phyloP scores from a whole-genome alignment of 106 monocot genomes.

The Xerophyta viscosa region DNA sequence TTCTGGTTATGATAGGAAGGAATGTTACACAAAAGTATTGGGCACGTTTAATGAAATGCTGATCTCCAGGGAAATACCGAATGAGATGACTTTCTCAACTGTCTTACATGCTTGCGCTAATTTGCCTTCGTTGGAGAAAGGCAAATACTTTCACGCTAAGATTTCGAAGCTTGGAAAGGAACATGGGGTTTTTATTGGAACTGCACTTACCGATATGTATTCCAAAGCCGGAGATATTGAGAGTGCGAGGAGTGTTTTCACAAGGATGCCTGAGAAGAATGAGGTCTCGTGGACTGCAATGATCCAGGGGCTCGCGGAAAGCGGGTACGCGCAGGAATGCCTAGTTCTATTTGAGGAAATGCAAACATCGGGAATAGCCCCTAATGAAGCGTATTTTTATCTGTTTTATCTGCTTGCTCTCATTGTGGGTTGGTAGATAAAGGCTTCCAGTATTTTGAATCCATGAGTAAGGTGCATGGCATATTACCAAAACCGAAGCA shows the following conservation, averaged over 20 bases:
- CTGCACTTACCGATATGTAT: slow-evolving; percentile 65
- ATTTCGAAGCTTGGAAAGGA: slow-evolving; percentile 39
- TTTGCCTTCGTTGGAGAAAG: slow-evolving; percentile 37
- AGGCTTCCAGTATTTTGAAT: slow-evolving; percentile 45
- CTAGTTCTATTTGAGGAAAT: slow-evolving; percentile 38
- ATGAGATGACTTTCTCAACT: slow-evolving; percentile 46
- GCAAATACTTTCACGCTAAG: slow-evolving; percentile 36
- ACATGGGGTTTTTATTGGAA: slow-evolving; percentile 32
- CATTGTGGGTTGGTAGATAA: slow-evolving; percentile 41
- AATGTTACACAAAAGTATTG: slow-evolving; percentile 14
- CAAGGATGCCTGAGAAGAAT: slow-evolving; percentile 45
- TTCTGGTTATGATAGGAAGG: slow-evolving; percentile 42
- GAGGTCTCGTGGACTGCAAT: slow-evolving; percentile 60
- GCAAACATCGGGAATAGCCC: slow-evolving; percentile 13
- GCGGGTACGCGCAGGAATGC: slow-evolving; percentile 46
- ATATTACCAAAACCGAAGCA: slow-evolving; percentile 35
- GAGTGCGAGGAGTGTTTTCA: slow-evolving; percentile 32
- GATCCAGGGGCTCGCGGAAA: slow-evolving; percentile 55
- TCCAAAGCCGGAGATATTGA: slow-evolving; percentile 60
- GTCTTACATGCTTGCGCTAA: slow-evolving; percentile 46
- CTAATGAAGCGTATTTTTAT: slow-evolving; percentile 35
- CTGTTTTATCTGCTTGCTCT: slow-evolving; percentile 46
- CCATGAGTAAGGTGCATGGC: slow-evolving; percentile 34
- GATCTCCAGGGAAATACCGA: slow-evolving; percentile 22
- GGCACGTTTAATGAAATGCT: slow-evolving; percentile 43